Evolutionary conservation across 1,284 basidiomycete species (phyloP).

Genomic region (Gomphus bonarii): DNA sequence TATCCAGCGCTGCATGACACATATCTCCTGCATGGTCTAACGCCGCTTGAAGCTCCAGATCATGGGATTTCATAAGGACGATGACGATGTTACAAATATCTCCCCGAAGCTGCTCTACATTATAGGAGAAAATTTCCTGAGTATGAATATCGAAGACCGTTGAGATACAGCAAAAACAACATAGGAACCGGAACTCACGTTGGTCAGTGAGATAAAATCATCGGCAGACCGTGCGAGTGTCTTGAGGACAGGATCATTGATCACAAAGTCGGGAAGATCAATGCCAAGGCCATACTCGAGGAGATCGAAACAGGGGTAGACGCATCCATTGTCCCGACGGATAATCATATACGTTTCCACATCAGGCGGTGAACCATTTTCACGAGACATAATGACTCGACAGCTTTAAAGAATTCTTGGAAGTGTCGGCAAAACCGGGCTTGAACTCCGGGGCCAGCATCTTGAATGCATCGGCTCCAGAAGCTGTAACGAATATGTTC

Average conservation of each 20-base stretch:
- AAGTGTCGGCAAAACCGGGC: conserved; percentile 21
- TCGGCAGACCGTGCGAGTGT: conserved; percentile 20
- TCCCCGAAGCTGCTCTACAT: neutral
- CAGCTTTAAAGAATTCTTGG: neutral
- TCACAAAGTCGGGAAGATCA: conserved; percentile 29
- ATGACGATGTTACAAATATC: neutral
- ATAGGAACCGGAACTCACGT: neutral
- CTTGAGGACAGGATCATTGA: conserved; percentile 26
- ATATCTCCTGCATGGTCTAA: neutral
- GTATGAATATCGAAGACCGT: neutral
- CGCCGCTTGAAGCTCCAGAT: neutral
- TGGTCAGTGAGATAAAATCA: conserved; percentile 2
- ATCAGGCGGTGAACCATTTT: conserved; percentile 26
- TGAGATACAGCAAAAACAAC: neutral
- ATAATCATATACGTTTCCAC: conserved; percentile 23
- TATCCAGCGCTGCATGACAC: neutral
- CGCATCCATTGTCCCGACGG: conserved; percentile 26
- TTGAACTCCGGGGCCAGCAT: conserved; percentile 16
- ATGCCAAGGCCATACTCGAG: conserved; percentile 31
- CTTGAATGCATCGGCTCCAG: conserved; percentile 26
- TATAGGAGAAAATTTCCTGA: neutral
- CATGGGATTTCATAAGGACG: neutral
- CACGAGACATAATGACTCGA: conserved; percentile 22
- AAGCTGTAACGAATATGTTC: conserved; percentile 17
- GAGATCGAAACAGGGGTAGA: conserved; percentile 29